Base-by-base conservation (phyloP, 495 filamentous ascomycete genomes). In the Penicillium pulvis region DNA sequence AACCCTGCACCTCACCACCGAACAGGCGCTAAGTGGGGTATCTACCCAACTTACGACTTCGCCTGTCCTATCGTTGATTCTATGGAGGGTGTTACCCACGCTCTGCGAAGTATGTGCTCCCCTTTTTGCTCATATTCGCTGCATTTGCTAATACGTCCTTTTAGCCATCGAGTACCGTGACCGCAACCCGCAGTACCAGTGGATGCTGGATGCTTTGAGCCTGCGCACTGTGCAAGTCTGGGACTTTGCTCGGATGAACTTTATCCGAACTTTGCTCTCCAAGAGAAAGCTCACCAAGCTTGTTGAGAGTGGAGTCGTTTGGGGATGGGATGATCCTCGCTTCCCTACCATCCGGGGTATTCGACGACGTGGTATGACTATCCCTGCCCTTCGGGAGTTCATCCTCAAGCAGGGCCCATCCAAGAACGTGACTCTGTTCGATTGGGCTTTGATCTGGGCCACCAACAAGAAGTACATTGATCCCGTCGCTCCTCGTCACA, bases 161-260 rank as follows among this genome's bases (percentile, higher is more conserved):
- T 41, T 41, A 41, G 39, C 94, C 2, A 97, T 92, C 58, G 94
- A 98, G 79, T 98, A 98, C 79, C 89, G 92, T 41, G 95, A 98
- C 75, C 90, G 94, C 52, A 97, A 98, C 74, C 88, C 91, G 11
- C 93, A 97, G 76, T 98, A 98, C 77, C 86, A 94, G 69, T 98
- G 94, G 94, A 92, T 98, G 81, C 70, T 95, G 33, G 86, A 96
- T 57, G 84, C 90, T 0, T 82, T 98, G 47, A 86, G 90, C 61
- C 84, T 98, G 20, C 91, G 94, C 51, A 78, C 85, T 58, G 94
- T 98, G 12, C 85, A 97, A 73, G 90, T 98, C 75, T 98, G 94
- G 94, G 93, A 97, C 73, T 98, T 98, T 76, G 85, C 93, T 41
- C 88, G 94, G 65, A 91, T 98, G 83, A 97, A 96, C 82, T 97